A percentile compares a stretch with the other conserved stretches of the same genome.
Conservation (phyloP, 1,139 yeast genomes). For the Yarrowia galli region DNA sequence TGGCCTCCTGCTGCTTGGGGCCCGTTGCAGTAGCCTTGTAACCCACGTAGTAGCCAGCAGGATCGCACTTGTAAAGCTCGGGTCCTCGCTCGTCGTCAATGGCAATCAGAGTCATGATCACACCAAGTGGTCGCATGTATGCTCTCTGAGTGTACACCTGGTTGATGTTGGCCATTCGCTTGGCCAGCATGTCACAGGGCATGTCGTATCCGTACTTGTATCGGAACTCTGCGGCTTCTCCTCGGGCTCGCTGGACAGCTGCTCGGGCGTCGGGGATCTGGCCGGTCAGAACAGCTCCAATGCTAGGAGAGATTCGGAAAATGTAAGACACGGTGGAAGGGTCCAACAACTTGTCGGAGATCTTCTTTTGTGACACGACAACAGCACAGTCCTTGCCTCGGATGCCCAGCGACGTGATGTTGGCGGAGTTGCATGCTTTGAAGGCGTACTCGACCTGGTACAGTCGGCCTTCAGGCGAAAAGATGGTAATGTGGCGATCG, state of each 20-base stretch:
- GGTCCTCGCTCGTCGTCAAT: constrained; percentile 92
- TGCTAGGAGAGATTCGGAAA: constrained; percentile 77
- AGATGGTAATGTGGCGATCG: constrained; percentile 97
- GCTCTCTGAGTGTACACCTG: constrained; percentile 98
- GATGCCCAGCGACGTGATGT: constrained; percentile 86
- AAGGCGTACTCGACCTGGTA: constrained; percentile 97
- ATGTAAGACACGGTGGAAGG: constrained; percentile 83
- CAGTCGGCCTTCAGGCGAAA: constrained; percentile 97
- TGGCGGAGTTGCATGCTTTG: constrained; percentile 93
- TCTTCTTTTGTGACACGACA: constrained; percentile 90
- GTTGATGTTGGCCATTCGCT: constrained; percentile 92
- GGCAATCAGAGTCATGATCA: constrained; percentile 85
- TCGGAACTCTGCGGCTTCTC: constrained; percentile 93
- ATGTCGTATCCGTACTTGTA: constrained; percentile 95
- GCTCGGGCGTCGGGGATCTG: constrained; percentile 96
- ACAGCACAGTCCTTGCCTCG: constrained; percentile 92
- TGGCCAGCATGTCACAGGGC: constrained; percentile 93
- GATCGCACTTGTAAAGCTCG: constrained; percentile 90
- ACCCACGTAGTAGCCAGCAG: constrained; percentile 95
- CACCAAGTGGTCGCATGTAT: constrained; percentile 98
- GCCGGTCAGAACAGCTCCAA: constrained; percentile 95
- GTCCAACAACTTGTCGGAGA: constrained; percentile 92
- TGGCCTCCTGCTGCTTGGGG: constrained; percentile 96
- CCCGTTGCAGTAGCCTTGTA: constrained; percentile 95
- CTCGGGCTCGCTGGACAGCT: constrained; percentile 85